These are phyloP conservation scores for Coemansia sp. DNA, from an alignment of 192 early-diverging fungal species.

Conservation along the genomic window DNA sequence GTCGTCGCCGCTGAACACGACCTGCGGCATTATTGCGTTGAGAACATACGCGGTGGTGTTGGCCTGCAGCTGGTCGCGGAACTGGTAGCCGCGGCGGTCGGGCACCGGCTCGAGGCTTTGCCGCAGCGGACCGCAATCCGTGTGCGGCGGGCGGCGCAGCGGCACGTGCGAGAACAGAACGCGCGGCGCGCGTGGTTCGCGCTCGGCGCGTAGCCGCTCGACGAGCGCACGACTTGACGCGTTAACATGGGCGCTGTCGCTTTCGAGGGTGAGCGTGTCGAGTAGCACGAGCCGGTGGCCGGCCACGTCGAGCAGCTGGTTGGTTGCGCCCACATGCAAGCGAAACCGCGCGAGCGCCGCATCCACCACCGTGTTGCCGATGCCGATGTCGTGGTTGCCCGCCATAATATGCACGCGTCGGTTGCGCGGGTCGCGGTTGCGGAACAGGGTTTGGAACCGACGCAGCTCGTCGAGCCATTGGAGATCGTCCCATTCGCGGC, in stretches of 20 bases:
- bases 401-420: slow-evolving; percentile 59
- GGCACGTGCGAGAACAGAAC: slow-evolving; percentile 89
- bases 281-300: slow-evolving; percentile 67
- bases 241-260: slow-evolving; percentile 13
- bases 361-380: slow-evolving; percentile 56
- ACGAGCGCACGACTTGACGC: slow-evolving; percentile 9
- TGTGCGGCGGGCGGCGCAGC: slow-evolving; percentile 62
- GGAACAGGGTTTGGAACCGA: slow-evolving; percentile 56
- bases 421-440: slow-evolving; percentile 18
- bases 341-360: slow-evolving; percentile 50
- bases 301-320: slow-evolving; percentile 51
- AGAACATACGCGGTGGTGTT: slow-evolving; percentile 60
- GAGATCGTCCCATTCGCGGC: slow-evolving; percentile 57
- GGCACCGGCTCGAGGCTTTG: slow-evolving; percentile 46
- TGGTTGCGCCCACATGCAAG: slow-evolving; percentile 53
- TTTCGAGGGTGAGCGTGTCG: slow-evolving; percentile 70
- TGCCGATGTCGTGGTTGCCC: slow-evolving; percentile 94
- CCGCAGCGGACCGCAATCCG: slow-evolving; percentile 68
- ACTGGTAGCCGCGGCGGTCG: slow-evolving; percentile 76
- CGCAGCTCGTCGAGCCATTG: slow-evolving; percentile 55
- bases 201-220: neutral
- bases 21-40: slow-evolving; percentile 54
- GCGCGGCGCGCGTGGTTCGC: slow-evolving; percentile 20
- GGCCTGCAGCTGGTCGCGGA: slow-evolving; percentile 73
- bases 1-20: slow-evolving; percentile 88